Conservation (phyloP, 768 basidiomycete genomes). For the Fistulinella prunicolor region DNA sequence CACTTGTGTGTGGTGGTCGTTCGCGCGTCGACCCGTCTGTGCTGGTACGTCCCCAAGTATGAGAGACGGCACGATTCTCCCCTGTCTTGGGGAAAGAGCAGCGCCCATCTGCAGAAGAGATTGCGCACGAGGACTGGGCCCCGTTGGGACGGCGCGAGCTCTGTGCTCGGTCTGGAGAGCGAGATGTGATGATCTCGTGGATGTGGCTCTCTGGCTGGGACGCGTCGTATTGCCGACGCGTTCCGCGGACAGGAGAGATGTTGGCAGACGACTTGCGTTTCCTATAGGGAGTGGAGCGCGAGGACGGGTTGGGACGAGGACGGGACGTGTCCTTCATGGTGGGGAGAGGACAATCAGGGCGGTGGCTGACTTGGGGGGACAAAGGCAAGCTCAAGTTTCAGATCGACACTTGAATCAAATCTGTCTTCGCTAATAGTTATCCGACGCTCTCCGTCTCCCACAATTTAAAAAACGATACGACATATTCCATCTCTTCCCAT, state of each 20-base stretch:
- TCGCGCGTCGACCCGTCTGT: slow-evolving; percentile 4
- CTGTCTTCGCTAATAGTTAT: too few relatives aligned
- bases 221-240: slow-evolving; percentile 15
- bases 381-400: slow-evolving; percentile 5
- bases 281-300: slow-evolving; percentile 18
- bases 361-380: slow-evolving; percentile 17
- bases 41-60: slow-evolving; percentile 3
- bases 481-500: too few relatives aligned
- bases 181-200: slow-evolving; percentile 1
- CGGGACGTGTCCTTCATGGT: slow-evolving; percentile 27
- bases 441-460: slow-evolving; percentile 9
- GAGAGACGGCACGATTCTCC: slow-evolving; percentile 5
- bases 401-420: background rate
- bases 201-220: slow-evolving; percentile 2
- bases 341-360: slow-evolving; percentile 8
- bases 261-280: slow-evolving; percentile 8
- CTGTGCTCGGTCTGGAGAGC: slow-evolving; percentile 6
- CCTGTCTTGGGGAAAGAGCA: too few relatives aligned
- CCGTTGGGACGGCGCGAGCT: slow-evolving; percentile 2
- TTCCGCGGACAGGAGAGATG: slow-evolving; percentile 8
- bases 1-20: slow-evolving; percentile 3
- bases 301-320: slow-evolving; percentile 15
- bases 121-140: slow-evolving; percentile 2
- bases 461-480: too few relatives aligned
- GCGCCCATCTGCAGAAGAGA: background rate